A percentile compares a stretch with the other conserved stretches of the same genome.
These are phyloP conservation scores for Ogataea paraovalis DNA, from an alignment of 805 yeast genomes.

Conservation along the genomic window DNA sequence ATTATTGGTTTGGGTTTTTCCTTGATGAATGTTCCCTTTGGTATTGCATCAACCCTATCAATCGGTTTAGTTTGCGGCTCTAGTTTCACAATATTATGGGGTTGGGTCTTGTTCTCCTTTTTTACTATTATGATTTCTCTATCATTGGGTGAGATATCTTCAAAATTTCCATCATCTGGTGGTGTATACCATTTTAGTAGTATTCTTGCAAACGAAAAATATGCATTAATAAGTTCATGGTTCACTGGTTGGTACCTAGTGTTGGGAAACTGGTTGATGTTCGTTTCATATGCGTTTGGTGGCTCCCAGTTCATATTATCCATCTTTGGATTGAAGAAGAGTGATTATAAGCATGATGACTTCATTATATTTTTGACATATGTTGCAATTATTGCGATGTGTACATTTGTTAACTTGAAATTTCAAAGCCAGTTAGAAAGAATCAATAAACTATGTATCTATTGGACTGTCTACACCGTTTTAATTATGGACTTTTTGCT, in stretches of 20 bases:
- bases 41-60: constrained; percentile 68
- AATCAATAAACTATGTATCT: constrained; percentile 65
- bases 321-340: constrained; percentile 57
- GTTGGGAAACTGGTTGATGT: constrained; percentile 75
- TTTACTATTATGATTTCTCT: constrained; percentile 63
- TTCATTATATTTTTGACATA: constrained; percentile 55
- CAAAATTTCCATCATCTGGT: constrained; percentile 74
- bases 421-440: constrained; percentile 57
- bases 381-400: constrained; percentile 50
- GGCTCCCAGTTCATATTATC: constrained; percentile 73
- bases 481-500: constrained; percentile 61
- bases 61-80: constrained; percentile 75
- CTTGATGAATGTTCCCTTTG: constrained; percentile 78
- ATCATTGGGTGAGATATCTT: constrained; percentile 72
- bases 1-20: constrained; percentile 78
- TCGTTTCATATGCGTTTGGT: constrained; percentile 67
- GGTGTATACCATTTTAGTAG: constrained; percentile 78
- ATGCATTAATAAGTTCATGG: constrained; percentile 64
- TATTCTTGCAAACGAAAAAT: constrained; percentile 54
- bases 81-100: constrained; percentile 69
- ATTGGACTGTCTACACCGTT: constrained; percentile 72
- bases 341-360: constrained; percentile 53
- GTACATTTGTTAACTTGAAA: constrained; percentile 60
- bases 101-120: constrained; percentile 64
- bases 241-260: constrained; percentile 73